Percentiles rank a stretch among this genome's conserved stretches.
These are phyloP conservation scores for Penicillium maclennaniae DNA, from an alignment of 495 filamentous ascomycete genomes.

Conservation along the genomic window DNA sequence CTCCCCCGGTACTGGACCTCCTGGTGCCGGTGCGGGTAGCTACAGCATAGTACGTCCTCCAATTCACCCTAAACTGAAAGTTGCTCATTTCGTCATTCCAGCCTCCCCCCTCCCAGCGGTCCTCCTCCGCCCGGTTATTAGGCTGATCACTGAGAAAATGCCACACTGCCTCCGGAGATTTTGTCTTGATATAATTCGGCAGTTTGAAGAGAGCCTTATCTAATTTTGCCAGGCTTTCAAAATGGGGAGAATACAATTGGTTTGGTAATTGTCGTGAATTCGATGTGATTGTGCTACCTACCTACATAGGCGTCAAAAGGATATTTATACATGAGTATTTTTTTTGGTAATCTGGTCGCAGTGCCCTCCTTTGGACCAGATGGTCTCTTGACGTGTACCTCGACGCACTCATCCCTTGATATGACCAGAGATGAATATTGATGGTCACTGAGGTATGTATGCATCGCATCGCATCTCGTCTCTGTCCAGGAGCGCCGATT, in stretches of 20 bases:
- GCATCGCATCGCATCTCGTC: background rate
- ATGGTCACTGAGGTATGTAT: background rate
- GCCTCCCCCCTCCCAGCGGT: conserved; percentile 21
- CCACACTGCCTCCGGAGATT: background rate
- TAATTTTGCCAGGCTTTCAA: background rate
- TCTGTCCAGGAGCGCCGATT: background rate
- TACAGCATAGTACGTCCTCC: conserved; percentile 60
- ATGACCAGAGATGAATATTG: background rate
- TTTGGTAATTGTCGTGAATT: background rate
- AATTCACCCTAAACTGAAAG: background rate
- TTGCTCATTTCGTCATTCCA: conserved; percentile 18
- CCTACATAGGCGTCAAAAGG: background rate
- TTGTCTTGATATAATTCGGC: background rate
- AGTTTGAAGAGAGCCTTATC: too few relatives aligned
- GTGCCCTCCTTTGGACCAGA: background rate
- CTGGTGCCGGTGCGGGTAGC: conserved; percentile 44
- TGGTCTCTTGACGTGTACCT: background rate
- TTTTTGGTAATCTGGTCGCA: background rate
- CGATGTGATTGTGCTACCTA: background rate
- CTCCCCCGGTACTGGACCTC: conserved; percentile 54
- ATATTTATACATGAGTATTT: background rate
- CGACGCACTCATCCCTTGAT: background rate
- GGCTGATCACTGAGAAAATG: background rate
- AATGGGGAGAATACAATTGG: conserved; percentile 7
- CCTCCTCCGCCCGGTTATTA: conserved; percentile 53